A percentile compares a stretch with the other conserved stretches of the same genome.
These are phyloP conservation scores for Pythium phragmiticola DNA, from an alignment of 352 stramenopile genomes.

Conservation along the genomic window DNA sequence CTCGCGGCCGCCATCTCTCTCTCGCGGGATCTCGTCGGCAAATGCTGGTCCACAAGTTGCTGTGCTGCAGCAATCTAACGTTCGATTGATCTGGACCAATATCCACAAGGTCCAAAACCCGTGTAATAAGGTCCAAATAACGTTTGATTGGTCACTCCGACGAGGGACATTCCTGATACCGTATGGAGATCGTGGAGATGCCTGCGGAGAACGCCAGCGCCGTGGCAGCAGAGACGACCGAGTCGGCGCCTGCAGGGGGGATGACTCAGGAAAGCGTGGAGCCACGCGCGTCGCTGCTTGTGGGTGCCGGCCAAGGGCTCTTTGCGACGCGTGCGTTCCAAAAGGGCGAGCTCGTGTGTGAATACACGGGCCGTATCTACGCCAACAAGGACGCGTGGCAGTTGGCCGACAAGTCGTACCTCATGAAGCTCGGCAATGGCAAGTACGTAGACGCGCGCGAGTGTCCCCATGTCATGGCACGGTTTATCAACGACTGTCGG, in stretches of 20 bases:
- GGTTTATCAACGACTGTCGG: slow-evolving; percentile 85
- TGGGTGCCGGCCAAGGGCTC: slow-evolving; percentile 50
- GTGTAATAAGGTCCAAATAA: slow-evolving; percentile 7
- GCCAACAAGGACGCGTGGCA: slow-evolving; percentile 48
- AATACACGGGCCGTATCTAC: slow-evolving; percentile 32
- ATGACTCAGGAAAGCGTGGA: slow-evolving; percentile 33
- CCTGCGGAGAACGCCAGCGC: not conserved
- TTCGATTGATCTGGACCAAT: slow-evolving; percentile 13
- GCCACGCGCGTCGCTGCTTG: slow-evolving; percentile 41
- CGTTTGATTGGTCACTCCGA: slow-evolving; percentile 1
- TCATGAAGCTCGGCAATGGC: slow-evolving; percentile 79
- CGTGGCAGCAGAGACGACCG: not conserved
- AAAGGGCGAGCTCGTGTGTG: slow-evolving; percentile 28
- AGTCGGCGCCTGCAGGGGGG: not conserved
- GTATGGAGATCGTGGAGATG: not conserved
- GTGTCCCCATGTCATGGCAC: slow-evolving; percentile 42
- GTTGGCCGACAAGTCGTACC: slow-evolving; percentile 65
- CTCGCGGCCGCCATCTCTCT: slow-evolving; percentile 14
- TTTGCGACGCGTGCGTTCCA: slow-evolving; percentile 34
- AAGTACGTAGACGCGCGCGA: slow-evolving; percentile 75
- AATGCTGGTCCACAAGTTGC: slow-evolving; percentile 16
- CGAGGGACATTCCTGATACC: not conserved
- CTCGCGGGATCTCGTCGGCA: not conserved
- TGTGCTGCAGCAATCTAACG: slow-evolving; percentile 12
- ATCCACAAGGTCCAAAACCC: slow-evolving; percentile 2